Evolutionary conservation across 2,329 filamentous ascomycete genomes (phyloP).

Genomic region (Colletotrichum sp.): DNA sequence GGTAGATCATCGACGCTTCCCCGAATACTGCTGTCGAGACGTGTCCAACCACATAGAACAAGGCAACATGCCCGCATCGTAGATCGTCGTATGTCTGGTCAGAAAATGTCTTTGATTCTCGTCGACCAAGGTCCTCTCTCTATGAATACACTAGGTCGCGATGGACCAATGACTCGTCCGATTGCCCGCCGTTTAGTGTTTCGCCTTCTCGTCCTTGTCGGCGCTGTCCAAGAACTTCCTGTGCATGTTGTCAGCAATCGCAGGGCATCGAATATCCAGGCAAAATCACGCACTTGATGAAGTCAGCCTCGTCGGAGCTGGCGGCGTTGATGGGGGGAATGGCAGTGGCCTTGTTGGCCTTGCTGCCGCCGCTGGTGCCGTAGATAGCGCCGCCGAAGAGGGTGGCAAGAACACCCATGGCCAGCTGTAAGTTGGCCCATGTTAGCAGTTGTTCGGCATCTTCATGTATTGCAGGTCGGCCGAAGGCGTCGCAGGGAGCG

Average conservation of each 20-base stretch:
- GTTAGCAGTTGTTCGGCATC: conserved; percentile 22
- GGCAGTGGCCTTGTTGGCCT: conserved; percentile 41
- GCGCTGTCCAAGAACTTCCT: conserved; percentile 55
- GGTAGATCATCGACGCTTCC: background rate
- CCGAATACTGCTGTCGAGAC: background rate
- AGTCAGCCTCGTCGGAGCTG: conserved; percentile 67
- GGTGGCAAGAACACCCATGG: conserved; percentile 59
- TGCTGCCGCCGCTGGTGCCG: conserved; percentile 54
- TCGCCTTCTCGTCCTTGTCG: conserved; percentile 46
- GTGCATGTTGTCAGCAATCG: conserved; percentile 19
- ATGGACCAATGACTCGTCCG: conserved; percentile 14
- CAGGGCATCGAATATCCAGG: background rate
- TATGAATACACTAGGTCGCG: conserved; percentile 22
- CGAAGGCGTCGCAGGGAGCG: background rate
- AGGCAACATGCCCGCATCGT: background rate
- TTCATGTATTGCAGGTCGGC: background rate
- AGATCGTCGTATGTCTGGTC: background rate
- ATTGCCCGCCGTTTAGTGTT: conserved; percentile 39
- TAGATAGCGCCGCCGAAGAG: conserved; percentile 40
- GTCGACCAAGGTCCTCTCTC: conserved; percentile 7
- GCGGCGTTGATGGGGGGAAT: conserved; percentile 67
- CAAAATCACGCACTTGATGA: conserved; percentile 61
- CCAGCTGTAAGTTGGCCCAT: conserved; percentile 46
- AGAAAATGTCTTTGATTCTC: conserved; percentile 21
- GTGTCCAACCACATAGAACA: background rate